phyloP scores from a whole-genome alignment of 1,139 yeast species.

The Scheffersomyces stambukii region DNA sequence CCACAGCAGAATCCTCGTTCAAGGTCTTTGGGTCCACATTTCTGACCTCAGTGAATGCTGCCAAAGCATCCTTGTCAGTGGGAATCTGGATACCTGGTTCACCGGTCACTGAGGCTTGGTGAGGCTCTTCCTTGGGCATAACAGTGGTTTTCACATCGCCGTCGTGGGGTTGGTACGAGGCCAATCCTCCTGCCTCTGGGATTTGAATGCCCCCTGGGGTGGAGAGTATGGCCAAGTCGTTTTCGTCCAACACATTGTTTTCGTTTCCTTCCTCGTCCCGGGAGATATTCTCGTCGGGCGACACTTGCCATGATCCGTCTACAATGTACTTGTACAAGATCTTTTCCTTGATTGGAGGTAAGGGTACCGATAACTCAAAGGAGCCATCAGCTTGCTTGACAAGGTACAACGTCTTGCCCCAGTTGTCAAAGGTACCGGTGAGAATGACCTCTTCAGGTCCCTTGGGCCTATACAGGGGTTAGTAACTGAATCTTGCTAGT shows the following conservation, averaged over 20 bases:
- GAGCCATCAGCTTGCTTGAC: conserved; percentile 59
- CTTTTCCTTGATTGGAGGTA: conserved; percentile 36
- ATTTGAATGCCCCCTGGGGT: conserved; percentile 33
- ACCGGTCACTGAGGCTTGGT: conserved; percentile 38
- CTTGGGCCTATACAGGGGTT: conserved; percentile 49
- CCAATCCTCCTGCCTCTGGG: conserved; percentile 53
- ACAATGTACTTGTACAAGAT: conserved; percentile 67
- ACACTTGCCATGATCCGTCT: conserved; percentile 66
- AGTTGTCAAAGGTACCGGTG: conserved; percentile 75
- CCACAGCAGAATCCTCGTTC: conserved; percentile 22
- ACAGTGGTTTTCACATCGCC: conserved; percentile 46
- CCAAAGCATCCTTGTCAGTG: conserved; percentile 32
- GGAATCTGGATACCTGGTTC: conserved; percentile 56
- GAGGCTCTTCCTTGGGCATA: conserved; percentile 48
- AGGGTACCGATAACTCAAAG: conserved; percentile 57
- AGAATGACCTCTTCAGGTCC: conserved; percentile 72
- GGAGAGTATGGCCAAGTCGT: conserved; percentile 32
- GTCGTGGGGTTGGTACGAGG: conserved; percentile 8
- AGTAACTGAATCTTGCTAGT: conserved; percentile 6
- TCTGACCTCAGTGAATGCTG: conserved; percentile 34
- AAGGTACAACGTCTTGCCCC: conserved; percentile 59
- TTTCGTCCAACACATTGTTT: conserved; percentile 52
- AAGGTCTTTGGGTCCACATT: conserved; percentile 44
- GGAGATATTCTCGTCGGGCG: conserved; percentile 39
- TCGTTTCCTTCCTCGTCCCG: conserved; percentile 53